A percentile compares a stretch with the other conserved stretches of the same genome.
Evolutionary conservation across 495 filamentous ascomycete genomes (phyloP).

Genomic region (Copromyces sp.): DNA sequence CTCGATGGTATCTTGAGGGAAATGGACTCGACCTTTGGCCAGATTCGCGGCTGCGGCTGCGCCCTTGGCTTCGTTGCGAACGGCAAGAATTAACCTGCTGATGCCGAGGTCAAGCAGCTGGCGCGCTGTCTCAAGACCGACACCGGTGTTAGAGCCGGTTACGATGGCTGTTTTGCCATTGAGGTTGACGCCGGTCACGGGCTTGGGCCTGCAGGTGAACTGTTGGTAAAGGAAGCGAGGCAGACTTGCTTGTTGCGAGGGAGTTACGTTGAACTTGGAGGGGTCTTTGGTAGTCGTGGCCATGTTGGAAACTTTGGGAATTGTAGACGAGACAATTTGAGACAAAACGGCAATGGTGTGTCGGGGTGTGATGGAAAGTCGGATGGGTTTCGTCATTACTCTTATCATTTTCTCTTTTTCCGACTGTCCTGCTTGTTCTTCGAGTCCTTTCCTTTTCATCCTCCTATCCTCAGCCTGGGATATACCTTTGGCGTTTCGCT

Average conservation of each 20-base stretch:
- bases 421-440: no score
- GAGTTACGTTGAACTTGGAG: not conserved
- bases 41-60: not conserved
- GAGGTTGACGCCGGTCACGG: not conserved
- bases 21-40: not conserved
- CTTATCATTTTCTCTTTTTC: no score
- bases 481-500: no score
- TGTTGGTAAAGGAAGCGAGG: not conserved
- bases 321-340: not conserved
- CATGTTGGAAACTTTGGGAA: not conserved
- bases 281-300: not conserved
- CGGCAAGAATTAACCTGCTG: slow-evolving; percentile 8
- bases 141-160: slow-evolving; percentile 42
- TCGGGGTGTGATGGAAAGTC: not conserved
- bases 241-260: not conserved
- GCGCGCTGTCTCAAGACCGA: slow-evolving; percentile 38
- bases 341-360: not conserved
- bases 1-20: slow-evolving; percentile 19
- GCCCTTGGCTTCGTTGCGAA: slow-evolving; percentile 11
- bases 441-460: no score
- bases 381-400: not conserved
- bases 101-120: slow-evolving; percentile 20
- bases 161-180: slow-evolving; percentile 38
- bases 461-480: no score
- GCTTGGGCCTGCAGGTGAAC: not conserved